phyloP scores from a whole-genome alignment of 345 rosid species.

The Lenwebbia sp. region DNA sequence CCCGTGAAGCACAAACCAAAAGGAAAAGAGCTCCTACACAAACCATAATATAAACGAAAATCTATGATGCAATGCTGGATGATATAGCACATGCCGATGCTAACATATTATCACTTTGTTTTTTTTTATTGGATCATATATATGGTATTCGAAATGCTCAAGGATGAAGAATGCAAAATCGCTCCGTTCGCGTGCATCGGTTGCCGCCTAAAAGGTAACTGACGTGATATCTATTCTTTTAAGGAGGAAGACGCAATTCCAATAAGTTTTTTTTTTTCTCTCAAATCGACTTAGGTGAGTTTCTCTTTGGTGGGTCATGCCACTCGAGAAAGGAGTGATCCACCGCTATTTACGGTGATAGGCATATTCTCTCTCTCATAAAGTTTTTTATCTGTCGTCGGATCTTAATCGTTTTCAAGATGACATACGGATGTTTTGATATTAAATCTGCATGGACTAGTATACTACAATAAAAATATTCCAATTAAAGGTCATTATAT shows the following conservation, averaged over 20 bases:
- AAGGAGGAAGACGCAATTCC: too few species aligned
- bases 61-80: not conserved
- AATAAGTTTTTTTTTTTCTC: too few species aligned
- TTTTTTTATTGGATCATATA: not conserved
- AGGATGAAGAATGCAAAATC: not conserved
- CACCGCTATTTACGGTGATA: too few species aligned
- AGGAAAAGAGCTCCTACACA: not conserved
- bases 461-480: not conserved
- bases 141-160: not conserved
- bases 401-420: not conserved
- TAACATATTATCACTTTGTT: not conserved
- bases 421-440: not conserved
- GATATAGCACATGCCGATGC: not conserved
- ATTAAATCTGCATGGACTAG: not conserved
- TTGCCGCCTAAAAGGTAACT: accelerated
- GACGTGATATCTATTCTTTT: too few species aligned
- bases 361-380: not conserved
- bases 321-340: too few species aligned
- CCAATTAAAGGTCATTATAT: not conserved
- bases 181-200: not conserved
- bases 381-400: not conserved
- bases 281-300: too few species aligned
- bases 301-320: too few species aligned
- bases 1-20: constrained; percentile 30
- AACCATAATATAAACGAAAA: not conserved